Percentiles rank a stretch among this genome's conserved stretches.
Evolutionary conservation across 2,329 filamentous ascomycete genomes (phyloP).

Genomic region (Spiromastix sp.): DNA sequence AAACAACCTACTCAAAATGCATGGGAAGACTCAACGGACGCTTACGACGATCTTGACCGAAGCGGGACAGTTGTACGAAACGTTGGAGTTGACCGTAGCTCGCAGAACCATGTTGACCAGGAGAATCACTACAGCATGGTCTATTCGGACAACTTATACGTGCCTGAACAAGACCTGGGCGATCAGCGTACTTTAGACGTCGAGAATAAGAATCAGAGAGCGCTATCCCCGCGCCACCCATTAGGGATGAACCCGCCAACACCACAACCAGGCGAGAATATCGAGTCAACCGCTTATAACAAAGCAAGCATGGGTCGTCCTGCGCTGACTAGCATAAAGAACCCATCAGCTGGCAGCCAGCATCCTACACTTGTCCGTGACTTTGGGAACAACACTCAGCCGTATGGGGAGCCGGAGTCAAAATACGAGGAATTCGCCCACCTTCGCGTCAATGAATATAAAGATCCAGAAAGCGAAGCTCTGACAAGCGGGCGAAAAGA

Average conservation of each 20-base stretch:
- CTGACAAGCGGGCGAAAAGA: constrained; percentile 16
- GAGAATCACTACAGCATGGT: constrained; percentile 13
- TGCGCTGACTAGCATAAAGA: constrained; percentile 24
- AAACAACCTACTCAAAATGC: constrained; percentile 12
- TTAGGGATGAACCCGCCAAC: constrained; percentile 38
- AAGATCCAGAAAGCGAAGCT: constrained; percentile 13
- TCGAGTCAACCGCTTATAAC: constrained; percentile 14
- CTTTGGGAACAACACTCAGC: constrained; percentile 24
- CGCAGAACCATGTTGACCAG: constrained; percentile 24
- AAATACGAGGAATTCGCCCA: constrained; percentile 15
- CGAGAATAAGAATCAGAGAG: constrained; percentile 19
- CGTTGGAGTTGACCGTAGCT: constrained; percentile 27
- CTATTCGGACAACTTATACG: constrained; percentile 14
- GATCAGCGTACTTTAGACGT: constrained; percentile 24
- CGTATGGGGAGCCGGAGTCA: constrained; percentile 28
- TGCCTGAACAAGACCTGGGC: constrained; percentile 25
- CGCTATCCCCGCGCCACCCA: constrained; percentile 27
- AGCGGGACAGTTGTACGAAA: constrained; percentile 24
- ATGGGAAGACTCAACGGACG: constrained; percentile 2
- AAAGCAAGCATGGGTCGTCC: constrained; percentile 20
- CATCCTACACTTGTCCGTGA: constrained; percentile 19
- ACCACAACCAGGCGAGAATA: constrained; percentile 23
- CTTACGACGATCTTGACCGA: constrained; percentile 6
- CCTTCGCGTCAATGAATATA: constrained; percentile 15
- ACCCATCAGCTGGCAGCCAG: constrained; percentile 20